Conservation (phyloP, 1,284 basidiomycete genomes). For the Abortiporus biennis region DNA sequence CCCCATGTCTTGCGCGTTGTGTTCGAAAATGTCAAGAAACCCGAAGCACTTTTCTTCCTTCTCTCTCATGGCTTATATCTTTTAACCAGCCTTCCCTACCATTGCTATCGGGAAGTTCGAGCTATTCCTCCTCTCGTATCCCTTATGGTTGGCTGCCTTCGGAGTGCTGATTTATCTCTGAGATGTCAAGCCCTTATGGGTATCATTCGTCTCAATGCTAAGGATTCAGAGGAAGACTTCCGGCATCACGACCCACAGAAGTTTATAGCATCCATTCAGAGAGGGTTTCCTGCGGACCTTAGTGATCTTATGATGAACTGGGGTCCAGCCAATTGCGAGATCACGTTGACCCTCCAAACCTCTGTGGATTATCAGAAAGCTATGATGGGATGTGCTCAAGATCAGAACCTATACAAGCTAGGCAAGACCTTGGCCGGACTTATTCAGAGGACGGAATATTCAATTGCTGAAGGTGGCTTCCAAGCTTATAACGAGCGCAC, state of each 20-base stretch:
- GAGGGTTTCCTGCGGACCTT: constrained; percentile 42
- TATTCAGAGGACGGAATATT: constrained; percentile 52
- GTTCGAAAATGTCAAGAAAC: constrained; percentile 37
- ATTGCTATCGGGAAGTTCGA: constrained; percentile 38
- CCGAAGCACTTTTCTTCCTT: constrained; percentile 34
- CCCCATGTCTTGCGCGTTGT: constrained; percentile 36
- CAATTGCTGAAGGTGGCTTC: constrained; percentile 49
- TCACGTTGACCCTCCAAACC: constrained; percentile 31
- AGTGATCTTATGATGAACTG: constrained; percentile 40
- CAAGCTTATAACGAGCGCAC: constrained; percentile 36
- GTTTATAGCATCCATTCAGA: constrained; percentile 31
- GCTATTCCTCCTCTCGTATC: constrained; percentile 34
- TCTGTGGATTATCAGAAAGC: constrained; percentile 40
- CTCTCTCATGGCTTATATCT: constrained; percentile 47
- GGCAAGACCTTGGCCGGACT: constrained; percentile 41
- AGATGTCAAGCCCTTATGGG: constrained; percentile 1
- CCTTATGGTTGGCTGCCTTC: constrained; percentile 48
- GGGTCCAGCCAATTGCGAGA: constrained; percentile 40
- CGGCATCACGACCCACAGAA: constrained; percentile 36
- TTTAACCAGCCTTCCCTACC: constrained; percentile 34
- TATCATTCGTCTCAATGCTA: constrained; percentile 41
- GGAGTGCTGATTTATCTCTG: constrained; percentile 38
- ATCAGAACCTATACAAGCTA: constrained; percentile 43
- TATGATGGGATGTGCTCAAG: constrained; percentile 40
- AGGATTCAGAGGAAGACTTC: constrained; percentile 38